These are phyloP conservation scores for Jamesozyma spencerorum DNA, from an alignment of 805 yeast genomes.

Conservation along the genomic window DNA sequence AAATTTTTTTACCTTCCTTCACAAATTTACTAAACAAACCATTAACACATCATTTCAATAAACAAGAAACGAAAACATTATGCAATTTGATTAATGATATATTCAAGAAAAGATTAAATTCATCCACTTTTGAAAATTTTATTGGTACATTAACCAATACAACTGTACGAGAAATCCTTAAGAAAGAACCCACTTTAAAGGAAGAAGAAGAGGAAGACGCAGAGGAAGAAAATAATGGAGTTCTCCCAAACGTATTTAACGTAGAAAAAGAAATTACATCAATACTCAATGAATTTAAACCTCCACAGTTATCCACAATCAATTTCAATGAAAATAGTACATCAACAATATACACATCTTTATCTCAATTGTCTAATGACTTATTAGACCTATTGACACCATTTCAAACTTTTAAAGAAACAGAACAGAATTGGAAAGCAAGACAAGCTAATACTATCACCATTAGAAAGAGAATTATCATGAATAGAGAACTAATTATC, in stretches of 20 bases:
- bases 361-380: constrained; percentile 17
- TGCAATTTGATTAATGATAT: constrained; percentile 23
- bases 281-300: constrained; percentile 12
- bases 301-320: constrained; percentile 8
- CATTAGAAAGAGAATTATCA: constrained; percentile 40
- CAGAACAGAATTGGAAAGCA: constrained; percentile 76
- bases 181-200: neutral
- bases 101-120: constrained; percentile 2
- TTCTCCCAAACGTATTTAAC: constrained; percentile 13
- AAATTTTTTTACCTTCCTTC: constrained; percentile 27
- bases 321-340: constrained; percentile 2
- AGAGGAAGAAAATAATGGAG: neutral
- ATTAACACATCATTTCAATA: constrained; percentile 4
- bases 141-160: constrained; percentile 1
- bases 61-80: constrained; percentile 14
- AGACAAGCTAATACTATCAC: constrained; percentile 56
- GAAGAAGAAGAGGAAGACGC: neutral
- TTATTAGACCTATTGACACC: constrained; percentile 24
- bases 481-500: constrained; percentile 46
- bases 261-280: constrained; percentile 15
- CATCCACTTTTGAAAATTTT: constrained; percentile 3
- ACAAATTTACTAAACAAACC: constrained; percentile 24
- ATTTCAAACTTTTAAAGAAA: constrained; percentile 63
- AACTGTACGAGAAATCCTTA: neutral
- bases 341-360: neutral